Evolutionary conservation across 2,329 filamentous ascomycete genomes (phyloP), one percentile per base, ranked within the genome.

Genomic region (Neurospora crassa): DNA sequence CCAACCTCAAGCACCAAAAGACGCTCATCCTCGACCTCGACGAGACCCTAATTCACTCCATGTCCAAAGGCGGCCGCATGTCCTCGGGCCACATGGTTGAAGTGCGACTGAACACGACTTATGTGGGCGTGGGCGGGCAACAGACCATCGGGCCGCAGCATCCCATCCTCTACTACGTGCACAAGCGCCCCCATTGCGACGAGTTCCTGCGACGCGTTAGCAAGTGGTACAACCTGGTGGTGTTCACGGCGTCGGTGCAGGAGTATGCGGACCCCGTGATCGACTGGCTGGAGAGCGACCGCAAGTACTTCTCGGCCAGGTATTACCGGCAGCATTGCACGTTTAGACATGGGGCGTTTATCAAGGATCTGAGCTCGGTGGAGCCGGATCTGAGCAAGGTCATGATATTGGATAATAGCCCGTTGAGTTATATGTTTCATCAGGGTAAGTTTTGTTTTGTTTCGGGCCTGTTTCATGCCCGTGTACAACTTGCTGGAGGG

Each of bases 181-280:
- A 99, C 83, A 98, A 99, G 82, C 91, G 96, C 74, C 96, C 96
- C 43, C 91, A 96, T 79, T 99, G 96, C 80, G 96, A 99, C 81
- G 95, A 98, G 76, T 99, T 99, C 79, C 82, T 99, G 78, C 91
- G 94, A 78, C 93, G 92, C 83, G 90, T 91, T 81, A 82, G 84
- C 85, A 97, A 97, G 83, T 99, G 96, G 96, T 99, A 96, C 83
- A 98, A 97, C 79, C 85, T 99, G 18, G 93, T 99, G 69, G 87
- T 98, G 67, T 99, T 99, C 81, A 99, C 96, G 11, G 96, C 96
- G 2, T 97, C 94, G 24, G 96, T 99, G 45, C 96, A 99, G 80
- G 96, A 99, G 81, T 99, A 99, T 78, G 96, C 96, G 71, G 96
- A 99, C 80, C 96, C 96, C 0, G 96, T 99, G 71, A 98, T 99